Evolutionary conservation across 2,329 filamentous ascomycete genomes (phyloP), one percentile per base, ranked within the genome.

Genomic region (Rutstroemia sp.): DNA sequence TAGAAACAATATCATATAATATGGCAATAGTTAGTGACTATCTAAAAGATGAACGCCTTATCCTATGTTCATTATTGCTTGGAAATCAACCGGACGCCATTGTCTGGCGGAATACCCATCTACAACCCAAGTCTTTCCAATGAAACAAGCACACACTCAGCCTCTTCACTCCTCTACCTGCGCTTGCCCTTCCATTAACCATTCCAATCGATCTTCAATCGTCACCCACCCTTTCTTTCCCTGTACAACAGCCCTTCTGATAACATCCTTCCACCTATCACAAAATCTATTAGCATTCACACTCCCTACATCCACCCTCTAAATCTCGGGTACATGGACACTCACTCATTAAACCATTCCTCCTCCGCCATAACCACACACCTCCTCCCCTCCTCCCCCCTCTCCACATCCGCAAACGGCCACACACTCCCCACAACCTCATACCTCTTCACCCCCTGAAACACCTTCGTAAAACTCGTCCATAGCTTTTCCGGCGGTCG

Each of bases 341-440:
- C 49, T 51, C 16, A 51, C 49, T 51, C 38, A 8, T 51, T n/a
- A 75, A 78, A 82, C 79, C 79, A 82, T 2, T 71, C 72, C 64
- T 80, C 78, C 67, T 83, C 79, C 57, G 73, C 78, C 66, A 80
- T 77, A n/a, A 82, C 77, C 3, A 73, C 71, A 48, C 58, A 61
- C 67, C 68, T 49, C 76, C 72, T 12, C 66, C 74, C n/a, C 60
- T 65, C 59, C 77, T 76, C 40, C 71, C 77, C 61, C 69, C 75
- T 63, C 66, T 71, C 59, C 1, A 65, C 52, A 60, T 76, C 77
- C 1, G 79, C 79, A 68, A 80, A 82, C 3, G 79, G 80, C 79
- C 80, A 83, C 1, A 82, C 74, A 1, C 75, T 73, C 64, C 80
- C 78, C 49, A 79, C 73, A 2, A 80, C 76, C 65, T 81, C 79